phyloP scores from a whole-genome alignment of 2,329 filamentous ascomycete species.

The Sporothrix pseudoabietina region DNA sequence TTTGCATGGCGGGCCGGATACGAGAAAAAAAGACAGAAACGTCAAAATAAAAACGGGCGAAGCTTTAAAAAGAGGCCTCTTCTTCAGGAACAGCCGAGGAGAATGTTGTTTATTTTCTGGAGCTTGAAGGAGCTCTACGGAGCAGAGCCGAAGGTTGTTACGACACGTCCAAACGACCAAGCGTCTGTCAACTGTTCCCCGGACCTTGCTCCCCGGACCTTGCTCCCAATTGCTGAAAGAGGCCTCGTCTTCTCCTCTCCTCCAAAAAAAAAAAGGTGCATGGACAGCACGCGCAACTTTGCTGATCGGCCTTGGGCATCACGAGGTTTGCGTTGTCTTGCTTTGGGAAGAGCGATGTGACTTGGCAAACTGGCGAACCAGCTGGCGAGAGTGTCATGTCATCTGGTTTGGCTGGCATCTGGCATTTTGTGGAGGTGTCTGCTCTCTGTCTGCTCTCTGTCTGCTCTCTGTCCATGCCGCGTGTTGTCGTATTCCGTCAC shows the following conservation, averaged over 20 bases:
- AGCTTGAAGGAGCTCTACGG: not conserved
- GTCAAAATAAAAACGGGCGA: not conserved
- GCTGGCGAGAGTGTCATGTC: not conserved
- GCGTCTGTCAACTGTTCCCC: not conserved
- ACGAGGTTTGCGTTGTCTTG: not conserved
- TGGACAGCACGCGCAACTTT: not conserved
- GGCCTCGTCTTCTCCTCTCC: not conserved
- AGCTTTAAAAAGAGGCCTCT: conserved; percentile 8
- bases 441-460: not conserved
- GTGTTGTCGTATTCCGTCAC: not conserved
- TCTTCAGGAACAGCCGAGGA: not conserved
- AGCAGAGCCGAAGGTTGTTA: not conserved
- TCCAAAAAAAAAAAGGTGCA: not conserved
- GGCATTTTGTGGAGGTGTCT: not conserved
- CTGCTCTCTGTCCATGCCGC: not conserved
- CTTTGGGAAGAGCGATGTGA: not conserved
- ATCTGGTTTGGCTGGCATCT: not conserved
- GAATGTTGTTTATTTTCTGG: not conserved
- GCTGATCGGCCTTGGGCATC: not conserved
- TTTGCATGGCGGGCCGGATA: conserved; percentile 16
- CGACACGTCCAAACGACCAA: not conserved
- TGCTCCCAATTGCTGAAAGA: not conserved
- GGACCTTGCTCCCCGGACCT: not conserved
- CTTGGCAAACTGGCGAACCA: not conserved
- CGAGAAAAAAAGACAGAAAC: not conserved